Conservation (phyloP, 2,329 filamentous ascomycete species). For the Hypoxylon sp. region DNA sequence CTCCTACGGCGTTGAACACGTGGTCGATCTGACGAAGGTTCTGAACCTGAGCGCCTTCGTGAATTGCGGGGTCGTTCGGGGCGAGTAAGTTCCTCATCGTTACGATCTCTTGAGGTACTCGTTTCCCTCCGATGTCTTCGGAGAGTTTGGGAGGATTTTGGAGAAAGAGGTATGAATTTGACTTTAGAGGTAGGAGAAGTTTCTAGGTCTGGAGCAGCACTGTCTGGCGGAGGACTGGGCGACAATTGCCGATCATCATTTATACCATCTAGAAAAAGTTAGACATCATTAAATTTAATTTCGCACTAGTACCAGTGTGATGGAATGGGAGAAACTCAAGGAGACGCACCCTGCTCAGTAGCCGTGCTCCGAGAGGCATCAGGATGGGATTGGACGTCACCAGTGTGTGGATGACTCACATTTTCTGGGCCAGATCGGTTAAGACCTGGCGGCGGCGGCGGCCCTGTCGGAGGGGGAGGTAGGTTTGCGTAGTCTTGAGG, state of each 20-base stretch:
- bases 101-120: slow-evolving; percentile 1
- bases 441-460: slow-evolving; percentile 37
- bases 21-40: slow-evolving; percentile 35
- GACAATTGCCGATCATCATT: slow-evolving; percentile 19
- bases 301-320: background rate
- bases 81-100: slow-evolving; percentile 5
- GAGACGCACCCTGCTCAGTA: slow-evolving; percentile 48
- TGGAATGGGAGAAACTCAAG: slow-evolving; percentile 42
- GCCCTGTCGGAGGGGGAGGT: slow-evolving; percentile 34
- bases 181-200: slow-evolving; percentile 37
- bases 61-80: slow-evolving; percentile 12
- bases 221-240: slow-evolving; percentile 12
- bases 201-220: slow-evolving; percentile 9
- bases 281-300: slow-evolving; percentile 8
- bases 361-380: slow-evolving; percentile 42
- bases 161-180: slow-evolving; percentile 45
- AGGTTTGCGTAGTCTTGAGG: slow-evolving; percentile 42
- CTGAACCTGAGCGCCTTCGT: slow-evolving; percentile 39
- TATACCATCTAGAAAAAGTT: slow-evolving; percentile 39
- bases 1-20: slow-evolving; percentile 15
- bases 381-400: slow-evolving; percentile 41
- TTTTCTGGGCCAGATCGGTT: slow-evolving; percentile 45
- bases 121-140: slow-evolving; percentile 37
- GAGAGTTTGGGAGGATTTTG: slow-evolving; percentile 44
- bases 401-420: slow-evolving; percentile 46